Evolutionary conservation across 2,329 filamentous ascomycete genomes (phyloP).

Genomic region (Penicillium hordei): DNA sequence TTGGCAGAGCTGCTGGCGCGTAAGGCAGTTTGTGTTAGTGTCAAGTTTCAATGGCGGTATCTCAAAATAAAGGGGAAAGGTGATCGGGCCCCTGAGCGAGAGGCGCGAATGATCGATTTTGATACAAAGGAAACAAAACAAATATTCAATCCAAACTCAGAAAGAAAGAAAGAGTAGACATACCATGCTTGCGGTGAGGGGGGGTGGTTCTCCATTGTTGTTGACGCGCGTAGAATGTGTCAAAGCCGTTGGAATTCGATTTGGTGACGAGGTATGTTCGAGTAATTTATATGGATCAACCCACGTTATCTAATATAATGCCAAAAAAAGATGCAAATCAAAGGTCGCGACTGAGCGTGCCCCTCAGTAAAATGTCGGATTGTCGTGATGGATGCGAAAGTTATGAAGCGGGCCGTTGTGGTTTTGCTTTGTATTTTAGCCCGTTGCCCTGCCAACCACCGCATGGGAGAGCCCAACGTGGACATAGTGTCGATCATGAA

Average conservation of each 20-base stretch:
- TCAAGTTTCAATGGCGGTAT: background rate
- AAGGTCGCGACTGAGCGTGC: background rate
- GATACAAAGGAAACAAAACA: background rate
- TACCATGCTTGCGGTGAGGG: constrained; percentile 22
- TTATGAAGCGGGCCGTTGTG: constrained; percentile 5
- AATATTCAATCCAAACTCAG: background rate
- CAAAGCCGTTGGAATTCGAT: constrained; percentile 18
- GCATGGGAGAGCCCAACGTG: background rate
- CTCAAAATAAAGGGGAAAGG: constrained; percentile 4
- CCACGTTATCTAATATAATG: background rate
- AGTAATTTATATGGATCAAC: background rate
- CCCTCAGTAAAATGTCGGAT: background rate
- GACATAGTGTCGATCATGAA: background rate
- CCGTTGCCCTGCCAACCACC: constrained; percentile 14
- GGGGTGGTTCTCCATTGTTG: constrained; percentile 23
- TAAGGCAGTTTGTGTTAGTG: constrained; percentile 14
- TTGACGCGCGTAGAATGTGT: constrained; percentile 28
- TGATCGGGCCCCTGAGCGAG: constrained; percentile 4
- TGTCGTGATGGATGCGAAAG: constrained; percentile 7
- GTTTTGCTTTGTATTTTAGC: constrained; percentile 7
- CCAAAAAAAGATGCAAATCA: background rate
- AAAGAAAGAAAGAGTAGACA: constrained; percentile 8
- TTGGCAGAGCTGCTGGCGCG: constrained; percentile 11
- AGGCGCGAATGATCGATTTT: background rate
- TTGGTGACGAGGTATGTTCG: background rate